phyloP scores from a whole-genome alignment of 805 yeast species.

The Monosporozyma servazzii region DNA sequence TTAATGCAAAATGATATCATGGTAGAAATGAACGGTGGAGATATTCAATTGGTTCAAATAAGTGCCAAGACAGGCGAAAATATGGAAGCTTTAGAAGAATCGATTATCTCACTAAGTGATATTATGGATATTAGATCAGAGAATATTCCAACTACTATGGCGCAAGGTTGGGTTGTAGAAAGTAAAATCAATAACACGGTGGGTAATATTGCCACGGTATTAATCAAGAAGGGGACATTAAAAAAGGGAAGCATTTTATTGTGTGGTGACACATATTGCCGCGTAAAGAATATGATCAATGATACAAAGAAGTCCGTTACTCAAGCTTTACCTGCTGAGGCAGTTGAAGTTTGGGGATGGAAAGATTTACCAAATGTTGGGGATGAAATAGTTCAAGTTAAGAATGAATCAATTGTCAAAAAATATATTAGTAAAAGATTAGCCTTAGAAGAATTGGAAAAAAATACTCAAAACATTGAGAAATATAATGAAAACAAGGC shows the following conservation, averaged over 20 bases:
- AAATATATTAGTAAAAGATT: slow-evolving; percentile 59
- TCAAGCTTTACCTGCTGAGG: slow-evolving; percentile 75
- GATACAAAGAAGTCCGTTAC: slow-evolving; percentile 58
- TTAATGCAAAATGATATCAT: slow-evolving; percentile 69
- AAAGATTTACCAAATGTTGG: slow-evolving; percentile 88
- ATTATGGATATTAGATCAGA: slow-evolving; percentile 67
- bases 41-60: slow-evolving; percentile 77
- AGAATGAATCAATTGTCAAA: slow-evolving; percentile 65
- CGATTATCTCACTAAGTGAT: slow-evolving; percentile 77
- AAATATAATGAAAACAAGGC: slow-evolving; percentile 58
- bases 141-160: slow-evolving; percentile 34
- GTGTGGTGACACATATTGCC: slow-evolving; percentile 82
- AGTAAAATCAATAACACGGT: slow-evolving; percentile 71
- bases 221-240: slow-evolving; percentile 71
- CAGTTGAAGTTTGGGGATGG: slow-evolving; percentile 93
- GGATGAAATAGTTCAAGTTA: slow-evolving; percentile 69
- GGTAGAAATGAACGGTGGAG: slow-evolving; percentile 92
- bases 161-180: slow-evolving; percentile 86
- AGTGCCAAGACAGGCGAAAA: slow-evolving; percentile 86
- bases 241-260: slow-evolving; percentile 65
- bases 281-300: slow-evolving; percentile 68
- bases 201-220: slow-evolving; percentile 79
- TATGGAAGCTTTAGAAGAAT: slow-evolving; percentile 84
- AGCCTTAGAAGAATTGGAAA: slow-evolving; percentile 47
- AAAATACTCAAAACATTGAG: slow-evolving; percentile 58